Evolutionary conservation across 2,329 filamentous ascomycete species (phyloP), one percentile per base, ranked within the genome.

Genomic region (Fusarium dlaminii): DNA sequence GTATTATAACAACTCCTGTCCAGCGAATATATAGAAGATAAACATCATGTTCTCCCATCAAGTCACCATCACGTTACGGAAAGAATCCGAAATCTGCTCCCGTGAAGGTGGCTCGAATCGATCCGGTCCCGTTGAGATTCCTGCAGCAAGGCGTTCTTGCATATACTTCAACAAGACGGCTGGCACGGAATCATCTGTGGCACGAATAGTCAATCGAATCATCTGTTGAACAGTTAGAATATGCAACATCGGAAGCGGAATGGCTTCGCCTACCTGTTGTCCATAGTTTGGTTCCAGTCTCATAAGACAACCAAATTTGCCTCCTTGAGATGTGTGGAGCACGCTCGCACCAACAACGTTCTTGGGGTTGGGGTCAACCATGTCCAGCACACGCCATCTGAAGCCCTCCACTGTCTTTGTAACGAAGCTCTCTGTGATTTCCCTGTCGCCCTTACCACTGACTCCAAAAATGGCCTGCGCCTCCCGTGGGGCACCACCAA

Each of bases 291-390:
- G 96, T 87, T 99, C 96, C 84, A 99, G 84, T 80, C 96, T 90
- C 87, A 99, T 85, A 80, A 99, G 85, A 85, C 96, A 98, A 37
- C 96, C 96, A 84, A 95, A 97, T 86, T 98, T 98, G 70, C 96
- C 95, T 17, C 90, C 92, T 75, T 93, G 91, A 60, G 88, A 92
- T 58, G 91, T 97, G 86, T 94, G 96, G 83, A 93, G 84, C 78
- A 95, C 96, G 82, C 93, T 95, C 2, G 94, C 94, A 22, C 96
- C 96, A 20, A 99, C 96, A 79, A 98, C 91, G 78, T 99, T 99
- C 87, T 94, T 97, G 46, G 89, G 86, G 81, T 98, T 99, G 9
- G 95, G 95, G 83, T 99, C 96, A 27, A 99, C 95, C 27, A 90
- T 90, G 57, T 93, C 90, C 60, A 99, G 83, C 22, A 98, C 85